phyloP scores from a whole-genome alignment of 768 basidiomycete species.

The Vishniacozyma victoriae region DNA sequence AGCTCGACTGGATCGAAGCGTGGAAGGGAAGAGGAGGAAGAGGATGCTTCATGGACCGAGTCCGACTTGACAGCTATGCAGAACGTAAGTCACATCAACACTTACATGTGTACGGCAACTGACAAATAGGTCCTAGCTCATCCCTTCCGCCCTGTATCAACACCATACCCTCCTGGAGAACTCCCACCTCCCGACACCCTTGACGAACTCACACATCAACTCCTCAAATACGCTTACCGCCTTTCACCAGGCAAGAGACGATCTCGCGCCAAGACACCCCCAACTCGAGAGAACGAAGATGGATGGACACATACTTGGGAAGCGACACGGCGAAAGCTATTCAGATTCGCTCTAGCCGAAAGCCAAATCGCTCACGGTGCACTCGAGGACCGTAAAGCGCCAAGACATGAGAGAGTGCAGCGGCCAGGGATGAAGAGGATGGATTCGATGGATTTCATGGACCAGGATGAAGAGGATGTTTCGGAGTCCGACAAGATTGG shows the following conservation, averaged over 20 bases:
- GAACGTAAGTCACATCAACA: constrained; percentile 8
- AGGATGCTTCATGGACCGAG: constrained; percentile 21
- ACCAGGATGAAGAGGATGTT: constrained; percentile 18
- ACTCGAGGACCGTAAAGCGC: constrained; percentile 18
- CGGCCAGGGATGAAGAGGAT: constrained; percentile 30
- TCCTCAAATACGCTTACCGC: constrained; percentile 31
- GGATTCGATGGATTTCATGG: constrained; percentile 38
- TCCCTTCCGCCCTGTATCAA: constrained; percentile 37
- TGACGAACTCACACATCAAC: constrained; percentile 44
- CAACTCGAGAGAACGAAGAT: too few species aligned
- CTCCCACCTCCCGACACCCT: constrained; percentile 36
- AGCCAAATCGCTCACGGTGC: constrained; percentile 26
- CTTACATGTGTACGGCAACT: neutral
- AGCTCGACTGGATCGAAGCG: constrained; percentile 18
- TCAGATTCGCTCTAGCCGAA: constrained; percentile 32
- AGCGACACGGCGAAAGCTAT: constrained; percentile 36
- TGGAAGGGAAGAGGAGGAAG: constrained; percentile 20
- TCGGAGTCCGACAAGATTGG: constrained; percentile 11
- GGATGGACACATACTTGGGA: constrained; percentile 37
- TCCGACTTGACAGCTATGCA: constrained; percentile 24
- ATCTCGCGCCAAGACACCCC: neutral
- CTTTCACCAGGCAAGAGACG: neutral
- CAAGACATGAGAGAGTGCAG: constrained; percentile 6
- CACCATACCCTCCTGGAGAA: constrained; percentile 40
- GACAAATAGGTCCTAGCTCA: constrained; percentile 31